These are phyloP conservation scores for Yamagishiella unicocca DNA, from an alignment of 139 green algal genomes.

Conservation along the genomic window DNA sequence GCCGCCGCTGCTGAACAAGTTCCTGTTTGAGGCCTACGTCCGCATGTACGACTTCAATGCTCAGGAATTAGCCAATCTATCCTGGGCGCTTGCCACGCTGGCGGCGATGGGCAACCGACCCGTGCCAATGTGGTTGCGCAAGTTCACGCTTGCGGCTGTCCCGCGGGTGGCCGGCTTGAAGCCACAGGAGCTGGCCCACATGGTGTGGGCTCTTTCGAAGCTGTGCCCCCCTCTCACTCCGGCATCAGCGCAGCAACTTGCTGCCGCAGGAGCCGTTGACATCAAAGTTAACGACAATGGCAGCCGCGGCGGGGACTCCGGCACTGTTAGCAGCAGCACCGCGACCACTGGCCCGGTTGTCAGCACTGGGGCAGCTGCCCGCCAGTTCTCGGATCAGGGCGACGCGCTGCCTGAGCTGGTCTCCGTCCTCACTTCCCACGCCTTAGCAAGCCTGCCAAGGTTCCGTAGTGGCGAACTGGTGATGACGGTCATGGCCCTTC, in stretches of 20 bases:
- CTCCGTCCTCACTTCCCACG: neutral
- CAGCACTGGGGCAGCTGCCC: neutral
- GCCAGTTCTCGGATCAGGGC: neutral
- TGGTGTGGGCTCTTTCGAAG: conserved; percentile 34
- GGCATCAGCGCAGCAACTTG: no score
- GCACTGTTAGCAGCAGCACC: no score
- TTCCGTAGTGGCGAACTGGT: conserved; percentile 25
- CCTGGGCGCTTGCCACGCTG: conserved; percentile 47
- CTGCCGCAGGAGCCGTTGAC: no score
- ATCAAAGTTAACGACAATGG: no score
- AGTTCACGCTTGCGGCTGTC: neutral
- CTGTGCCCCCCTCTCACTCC: neutral
- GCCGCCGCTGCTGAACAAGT: conserved; percentile 40
- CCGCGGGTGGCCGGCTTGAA: neutral
- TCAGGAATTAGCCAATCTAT: conserved; percentile 59
- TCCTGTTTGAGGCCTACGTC: conserved; percentile 44
- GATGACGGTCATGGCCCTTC: conserved; percentile 12
- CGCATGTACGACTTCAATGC: conserved; percentile 44
- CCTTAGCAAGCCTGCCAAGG: neutral
- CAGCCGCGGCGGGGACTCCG: no score
- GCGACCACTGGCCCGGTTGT: neutral
- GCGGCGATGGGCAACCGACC: conserved; percentile 17
- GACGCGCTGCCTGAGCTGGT: conserved; percentile 12
- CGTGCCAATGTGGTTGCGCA: conserved; percentile 26
- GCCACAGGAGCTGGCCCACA: conserved; percentile 47